Evolutionary conservation across 257 asterid genomes (phyloP).

Genomic region (Solanum dulcamara): DNA sequence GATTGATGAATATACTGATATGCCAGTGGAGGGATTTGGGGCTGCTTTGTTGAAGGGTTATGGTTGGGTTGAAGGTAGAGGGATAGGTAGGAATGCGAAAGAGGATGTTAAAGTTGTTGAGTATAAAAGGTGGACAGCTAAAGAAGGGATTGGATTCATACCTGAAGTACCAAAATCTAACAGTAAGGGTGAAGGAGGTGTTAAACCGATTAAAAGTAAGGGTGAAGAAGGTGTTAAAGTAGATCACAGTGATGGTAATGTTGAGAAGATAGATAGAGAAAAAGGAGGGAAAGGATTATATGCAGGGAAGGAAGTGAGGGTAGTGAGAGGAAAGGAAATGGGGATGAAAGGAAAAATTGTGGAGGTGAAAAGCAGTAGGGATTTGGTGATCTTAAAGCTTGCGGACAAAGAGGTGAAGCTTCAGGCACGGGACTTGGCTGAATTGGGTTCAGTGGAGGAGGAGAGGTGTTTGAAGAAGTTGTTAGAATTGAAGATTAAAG

Average conservation of each 20-base stretch:
- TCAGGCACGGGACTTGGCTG: slow-evolving; percentile 37
- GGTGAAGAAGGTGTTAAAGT: neutral
- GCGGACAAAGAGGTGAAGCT: slow-evolving; percentile 39
- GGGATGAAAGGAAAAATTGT: slow-evolving; percentile 55
- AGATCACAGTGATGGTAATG: neutral
- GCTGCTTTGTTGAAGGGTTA: slow-evolving; percentile 60
- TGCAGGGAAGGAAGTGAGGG: slow-evolving; percentile 53
- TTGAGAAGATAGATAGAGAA: slow-evolving; percentile 15
- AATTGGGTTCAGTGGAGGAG: slow-evolving; percentile 60
- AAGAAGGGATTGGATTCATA: slow-evolving; percentile 74
- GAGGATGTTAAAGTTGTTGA: slow-evolving; percentile 52
- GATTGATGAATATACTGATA: slow-evolving; percentile 44
- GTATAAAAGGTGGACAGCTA: slow-evolving; percentile 39
- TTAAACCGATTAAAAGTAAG: neutral
- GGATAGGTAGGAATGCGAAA: slow-evolving; percentile 62
- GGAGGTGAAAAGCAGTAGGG: slow-evolving; percentile 44
- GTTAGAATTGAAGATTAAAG: slow-evolving; percentile 28
- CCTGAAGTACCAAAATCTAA: slow-evolving; percentile 14
- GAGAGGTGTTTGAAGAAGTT: slow-evolving; percentile 52
- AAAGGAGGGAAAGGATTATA: slow-evolving; percentile 18
- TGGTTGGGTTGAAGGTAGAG: slow-evolving; percentile 79
- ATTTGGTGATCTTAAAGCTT: slow-evolving; percentile 36
- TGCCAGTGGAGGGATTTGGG: slow-evolving; percentile 73
- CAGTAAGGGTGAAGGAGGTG: neutral
- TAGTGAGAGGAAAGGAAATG: slow-evolving; percentile 51